A percentile compares a stretch with the other conserved stretches of the same genome.
These are phyloP conservation scores for Annona cherimola DNA, from an alignment of 164 flowering plant genomes.

Conservation along the genomic window DNA sequence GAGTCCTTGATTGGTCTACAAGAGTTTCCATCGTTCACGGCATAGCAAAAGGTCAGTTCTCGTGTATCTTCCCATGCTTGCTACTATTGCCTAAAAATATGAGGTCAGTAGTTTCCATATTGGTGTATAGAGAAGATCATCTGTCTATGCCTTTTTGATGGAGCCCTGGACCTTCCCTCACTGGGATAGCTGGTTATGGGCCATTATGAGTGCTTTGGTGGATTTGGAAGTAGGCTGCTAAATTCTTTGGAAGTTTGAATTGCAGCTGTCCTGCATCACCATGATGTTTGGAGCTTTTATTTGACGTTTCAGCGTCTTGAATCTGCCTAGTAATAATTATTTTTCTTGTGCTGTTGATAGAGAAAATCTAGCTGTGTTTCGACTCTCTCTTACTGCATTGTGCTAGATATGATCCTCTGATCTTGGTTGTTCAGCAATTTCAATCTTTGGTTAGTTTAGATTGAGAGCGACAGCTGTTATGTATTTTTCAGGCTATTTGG, in stretches of 20 bases:
- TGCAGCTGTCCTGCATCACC: not conserved
- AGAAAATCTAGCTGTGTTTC: no score
- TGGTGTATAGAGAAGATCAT: not conserved
- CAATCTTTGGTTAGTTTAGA: no score
- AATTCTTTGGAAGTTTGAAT: no score
- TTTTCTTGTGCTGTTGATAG: no score
- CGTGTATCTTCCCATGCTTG: not conserved
- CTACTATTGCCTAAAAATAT: not conserved
- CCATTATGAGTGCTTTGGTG: no score
- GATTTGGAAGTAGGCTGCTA: no score
- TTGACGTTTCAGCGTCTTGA: not conserved
- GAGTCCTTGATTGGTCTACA: constrained; percentile 76
- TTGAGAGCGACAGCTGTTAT: no score
- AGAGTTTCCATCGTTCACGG: constrained; percentile 71
- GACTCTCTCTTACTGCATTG: not conserved
- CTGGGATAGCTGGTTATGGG: no score
- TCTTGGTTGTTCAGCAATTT: not conserved
- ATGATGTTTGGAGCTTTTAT: not conserved
- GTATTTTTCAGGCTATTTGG: no score
- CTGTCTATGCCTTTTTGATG: no score
- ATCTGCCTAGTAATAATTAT: no score
- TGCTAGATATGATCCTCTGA: not conserved
- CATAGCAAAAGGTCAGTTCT: constrained; percentile 74
- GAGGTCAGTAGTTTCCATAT: not conserved
- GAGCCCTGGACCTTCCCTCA: no score